Base-by-base conservation (phyloP, 1,284 basidiomycete species). In the Laetiporus sulphureus region DNA sequence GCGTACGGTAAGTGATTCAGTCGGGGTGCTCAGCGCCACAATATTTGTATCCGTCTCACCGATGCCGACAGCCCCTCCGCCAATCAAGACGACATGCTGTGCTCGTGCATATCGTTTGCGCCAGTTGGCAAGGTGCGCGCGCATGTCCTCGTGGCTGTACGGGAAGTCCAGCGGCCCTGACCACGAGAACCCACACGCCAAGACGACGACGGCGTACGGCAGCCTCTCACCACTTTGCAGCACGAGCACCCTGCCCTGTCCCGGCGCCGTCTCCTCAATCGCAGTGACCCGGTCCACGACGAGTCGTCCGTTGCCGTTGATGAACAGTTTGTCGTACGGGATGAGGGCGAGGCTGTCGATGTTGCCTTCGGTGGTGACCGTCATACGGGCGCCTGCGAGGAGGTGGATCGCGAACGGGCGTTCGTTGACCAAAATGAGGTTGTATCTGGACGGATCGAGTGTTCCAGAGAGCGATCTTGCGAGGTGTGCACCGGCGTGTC, bases 51-150 rank as follows among this genome's bases (percentile, higher is more conserved):
- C 36, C 4, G 6, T 54, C 67, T 43, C 41, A 80, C 80, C 81
- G 36, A 73, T 58, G 6, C 77, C 79, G 20, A 83, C 71, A 3
- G 81, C 66, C 19, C 82, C 82, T 31, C 77, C 81, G 22, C 81
- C 82, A 7, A 68, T 73, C 25, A 84, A 59, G 3, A 79, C 66
- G 40, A 81, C 63, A 48, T 72, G 66, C 20, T 65, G 61, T 1
- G 79, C 74, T 2, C 62, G 58, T 27, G 65, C 60, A 45, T 79
- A 72, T 40, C 67, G 69, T 29, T 52, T 50, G 24, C 74, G 64
- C 70, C 72, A 76, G 1, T 58, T 45, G 3, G 48, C 41, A 23
- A 82, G 48, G 38, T 68, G 63, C 8, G 59, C 57, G 16, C 65
- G 42, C 6, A 70, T 61, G 5, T 72, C 69, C 12, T 55, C 57